Conservation (phyloP, 2,329 filamentous ascomycete genomes). For the Beauveria australis region DNA sequence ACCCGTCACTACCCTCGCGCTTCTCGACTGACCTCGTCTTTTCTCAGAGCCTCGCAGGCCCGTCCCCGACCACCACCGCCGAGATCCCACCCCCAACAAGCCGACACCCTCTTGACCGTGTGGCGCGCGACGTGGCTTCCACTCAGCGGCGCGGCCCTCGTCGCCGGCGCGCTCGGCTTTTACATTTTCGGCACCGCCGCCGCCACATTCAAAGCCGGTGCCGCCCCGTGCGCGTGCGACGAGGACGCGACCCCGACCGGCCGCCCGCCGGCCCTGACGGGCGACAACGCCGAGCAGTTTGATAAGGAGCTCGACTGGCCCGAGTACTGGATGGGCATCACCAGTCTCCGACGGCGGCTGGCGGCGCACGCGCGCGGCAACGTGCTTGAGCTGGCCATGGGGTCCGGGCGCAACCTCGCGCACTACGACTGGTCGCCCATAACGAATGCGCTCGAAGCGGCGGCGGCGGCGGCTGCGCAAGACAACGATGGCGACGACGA, state of each 20-base stretch:
- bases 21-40: not conserved
- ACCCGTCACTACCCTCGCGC: no score
- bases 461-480: slow-evolving; percentile 5
- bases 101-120: slow-evolving; percentile 27
- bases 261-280: slow-evolving; percentile 37
- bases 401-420: slow-evolving; percentile 52
- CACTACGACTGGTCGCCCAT: slow-evolving; percentile 49
- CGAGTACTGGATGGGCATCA: slow-evolving; percentile 50
- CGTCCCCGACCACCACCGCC: not conserved
- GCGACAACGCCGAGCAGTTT: slow-evolving; percentile 44
- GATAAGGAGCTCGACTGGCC: slow-evolving; percentile 49
- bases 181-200: slow-evolving; percentile 35
- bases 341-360: slow-evolving; percentile 39
- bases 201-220: slow-evolving; percentile 24
- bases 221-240: slow-evolving; percentile 16
- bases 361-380: slow-evolving; percentile 42
- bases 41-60: not conserved
- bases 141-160: slow-evolving; percentile 38
- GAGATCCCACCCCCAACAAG: slow-evolving; percentile 13
- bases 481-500: slow-evolving; percentile 8
- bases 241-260: slow-evolving; percentile 32
- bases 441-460: slow-evolving; percentile 11
- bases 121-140: slow-evolving; percentile 33
- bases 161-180: slow-evolving; percentile 38
- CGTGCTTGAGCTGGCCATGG: slow-evolving; percentile 55